phyloP scores from a whole-genome alignment of 768 basidiomycete genomes.

The Agaricus sinodeliciosus region DNA sequence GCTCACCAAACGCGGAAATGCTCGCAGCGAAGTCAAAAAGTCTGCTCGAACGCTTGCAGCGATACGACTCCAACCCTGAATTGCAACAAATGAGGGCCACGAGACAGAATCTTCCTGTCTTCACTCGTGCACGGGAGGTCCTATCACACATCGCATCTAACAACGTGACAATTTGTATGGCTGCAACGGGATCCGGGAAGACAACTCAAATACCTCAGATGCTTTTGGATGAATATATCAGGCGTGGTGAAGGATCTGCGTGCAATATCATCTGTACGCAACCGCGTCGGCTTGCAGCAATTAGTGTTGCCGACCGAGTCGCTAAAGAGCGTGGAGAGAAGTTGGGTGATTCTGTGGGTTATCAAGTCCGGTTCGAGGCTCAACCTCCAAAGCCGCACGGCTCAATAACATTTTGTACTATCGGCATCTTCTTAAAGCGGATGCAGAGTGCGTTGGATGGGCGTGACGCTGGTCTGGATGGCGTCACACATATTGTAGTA shows the following conservation, averaged over 20 bases:
- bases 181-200: constrained; percentile 88
- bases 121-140: constrained; percentile 58
- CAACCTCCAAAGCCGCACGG: constrained; percentile 76
- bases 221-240: constrained; percentile 79
- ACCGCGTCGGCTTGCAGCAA: constrained; percentile 85
- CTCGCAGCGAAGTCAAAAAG: constrained; percentile 47
- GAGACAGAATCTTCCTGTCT: constrained; percentile 70
- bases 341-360: constrained; percentile 72
- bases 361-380: constrained; percentile 87
- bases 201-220: constrained; percentile 94
- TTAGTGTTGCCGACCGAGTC: constrained; percentile 87
- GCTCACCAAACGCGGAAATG: neutral
- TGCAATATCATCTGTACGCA: constrained; percentile 95
- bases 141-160: constrained; percentile 63
- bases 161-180: constrained; percentile 87
- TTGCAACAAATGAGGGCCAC: constrained; percentile 62
- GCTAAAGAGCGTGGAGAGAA: constrained; percentile 79
- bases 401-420: constrained; percentile 88
- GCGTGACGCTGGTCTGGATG: constrained; percentile 47
- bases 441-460: constrained; percentile 69
- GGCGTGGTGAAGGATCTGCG: constrained; percentile 67
- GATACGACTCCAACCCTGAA: constrained; percentile 54
- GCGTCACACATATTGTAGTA: constrained; percentile 84
- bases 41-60: constrained; percentile 45
- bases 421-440: constrained; percentile 82